Percentiles rank a stretch among this genome's conserved stretches.
Conservation (phyloP, 768 basidiomycete genomes). For the Ramaria rubella region DNA sequence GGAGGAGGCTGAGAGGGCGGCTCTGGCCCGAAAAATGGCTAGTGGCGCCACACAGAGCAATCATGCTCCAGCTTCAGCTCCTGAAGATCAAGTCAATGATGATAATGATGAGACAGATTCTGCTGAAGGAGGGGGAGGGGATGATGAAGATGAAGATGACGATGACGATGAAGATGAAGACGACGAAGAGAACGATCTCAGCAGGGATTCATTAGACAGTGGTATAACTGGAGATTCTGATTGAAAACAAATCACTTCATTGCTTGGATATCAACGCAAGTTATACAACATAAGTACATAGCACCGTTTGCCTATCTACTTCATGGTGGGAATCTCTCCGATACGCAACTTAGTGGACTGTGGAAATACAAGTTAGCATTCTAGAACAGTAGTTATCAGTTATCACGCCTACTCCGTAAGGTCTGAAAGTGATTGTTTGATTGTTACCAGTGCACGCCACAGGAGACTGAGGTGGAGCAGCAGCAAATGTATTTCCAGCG, state of each 20-base stretch:
- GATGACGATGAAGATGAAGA: slow-evolving; percentile 9
- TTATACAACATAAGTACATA: neutral
- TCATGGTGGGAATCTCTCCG: slow-evolving; percentile 26
- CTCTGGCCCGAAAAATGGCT: slow-evolving; percentile 66
- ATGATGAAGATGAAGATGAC: slow-evolving; percentile 5
- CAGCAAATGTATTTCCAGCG: slow-evolving; percentile 44
- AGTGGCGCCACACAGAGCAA: slow-evolving; percentile 27
- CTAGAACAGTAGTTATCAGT: neutral
- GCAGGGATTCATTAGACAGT: slow-evolving; percentile 6
- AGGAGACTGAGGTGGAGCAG: slow-evolving; percentile 35
- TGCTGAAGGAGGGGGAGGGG: slow-evolving; percentile 1
- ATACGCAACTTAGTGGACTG: slow-evolving; percentile 29
- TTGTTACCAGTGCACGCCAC: slow-evolving; percentile 38
- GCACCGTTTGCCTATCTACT: neutral
- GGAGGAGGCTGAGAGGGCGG: slow-evolving; percentile 64
- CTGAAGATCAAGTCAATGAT: slow-evolving; percentile 4
- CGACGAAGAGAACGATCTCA: neutral
- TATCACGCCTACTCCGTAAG: slow-evolving; percentile 40
- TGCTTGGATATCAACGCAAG: neutral
- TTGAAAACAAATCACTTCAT: too few species aligned
- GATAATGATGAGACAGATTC: slow-evolving; percentile 5
- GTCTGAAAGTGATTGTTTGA: slow-evolving; percentile 39
- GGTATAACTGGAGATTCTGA: neutral
- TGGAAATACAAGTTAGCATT: neutral
- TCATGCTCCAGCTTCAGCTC: neutral